These are phyloP conservation scores for Ustilago nuda DNA, from an alignment of 1,284 basidiomycete species.

Conservation along the genomic window DNA sequence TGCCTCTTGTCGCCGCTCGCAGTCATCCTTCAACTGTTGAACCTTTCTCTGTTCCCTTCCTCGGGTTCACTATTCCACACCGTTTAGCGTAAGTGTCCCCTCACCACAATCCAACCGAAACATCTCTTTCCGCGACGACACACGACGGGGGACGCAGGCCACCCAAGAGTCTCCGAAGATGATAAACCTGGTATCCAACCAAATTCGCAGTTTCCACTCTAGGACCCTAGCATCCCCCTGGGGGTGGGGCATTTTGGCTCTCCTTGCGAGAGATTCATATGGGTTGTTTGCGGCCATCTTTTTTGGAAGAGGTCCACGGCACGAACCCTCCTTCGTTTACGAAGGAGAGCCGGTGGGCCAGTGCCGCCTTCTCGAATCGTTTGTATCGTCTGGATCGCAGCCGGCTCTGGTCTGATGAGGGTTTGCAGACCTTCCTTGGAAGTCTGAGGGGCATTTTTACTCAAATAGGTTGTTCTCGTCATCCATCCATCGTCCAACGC, in stretches of 20 bases:
- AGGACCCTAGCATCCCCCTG: slow-evolving; percentile 62
- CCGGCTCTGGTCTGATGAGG: slow-evolving; percentile 69
- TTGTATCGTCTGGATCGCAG: slow-evolving; percentile 68
- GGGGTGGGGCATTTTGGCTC: slow-evolving; percentile 66
- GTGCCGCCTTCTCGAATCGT: slow-evolving; percentile 62
- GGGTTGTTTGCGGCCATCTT: slow-evolving; percentile 59
- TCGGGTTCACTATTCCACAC: neutral
- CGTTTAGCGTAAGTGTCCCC: slow-evolving; percentile 34
- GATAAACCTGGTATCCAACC: slow-evolving; percentile 70
- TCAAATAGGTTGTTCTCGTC: neutral
- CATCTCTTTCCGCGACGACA: neutral
- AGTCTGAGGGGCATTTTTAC: slow-evolving; percentile 63
- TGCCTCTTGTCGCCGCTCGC: slow-evolving; percentile 7
- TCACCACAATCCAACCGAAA: neutral
- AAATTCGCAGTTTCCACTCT: slow-evolving; percentile 71
- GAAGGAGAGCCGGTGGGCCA: slow-evolving; percentile 64
- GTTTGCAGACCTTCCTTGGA: slow-evolving; percentile 70
- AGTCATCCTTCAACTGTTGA: slow-evolving; percentile 15
- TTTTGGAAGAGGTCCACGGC: slow-evolving; percentile 59
- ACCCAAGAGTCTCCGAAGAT: slow-evolving; percentile 59
- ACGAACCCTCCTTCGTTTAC: slow-evolving; percentile 66
- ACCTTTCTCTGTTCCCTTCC: slow-evolving; percentile 6
- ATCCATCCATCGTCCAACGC: slow-evolving; percentile 9
- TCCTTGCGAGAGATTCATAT: slow-evolving; percentile 65
- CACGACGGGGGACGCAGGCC: neutral